These are phyloP conservation scores for Lithohypha guttulata DNA, from an alignment of 2,329 filamentous ascomycete genomes.

Conservation along the genomic window DNA sequence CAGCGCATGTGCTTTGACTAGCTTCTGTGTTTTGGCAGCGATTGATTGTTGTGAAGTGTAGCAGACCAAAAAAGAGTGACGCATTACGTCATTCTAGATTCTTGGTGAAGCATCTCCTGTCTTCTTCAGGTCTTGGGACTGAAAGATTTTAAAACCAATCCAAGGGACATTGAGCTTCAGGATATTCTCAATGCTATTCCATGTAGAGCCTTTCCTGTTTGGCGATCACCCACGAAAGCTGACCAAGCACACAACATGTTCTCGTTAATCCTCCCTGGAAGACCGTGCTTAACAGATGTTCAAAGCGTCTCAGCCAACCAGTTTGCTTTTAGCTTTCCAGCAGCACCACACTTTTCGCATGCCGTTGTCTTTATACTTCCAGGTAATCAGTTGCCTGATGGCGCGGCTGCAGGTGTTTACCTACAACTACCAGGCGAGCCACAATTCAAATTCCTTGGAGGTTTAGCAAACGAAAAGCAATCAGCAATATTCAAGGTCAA, in stretches of 20 bases:
- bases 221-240: too few relatives aligned
- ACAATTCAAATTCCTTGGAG: constrained; percentile 77
- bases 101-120: too few relatives aligned
- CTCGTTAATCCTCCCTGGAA: constrained; percentile 50
- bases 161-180: too few relatives aligned
- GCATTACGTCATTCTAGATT: too few relatives aligned
- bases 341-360: constrained; percentile 52
- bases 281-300: constrained; percentile 49
- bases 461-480: constrained; percentile 79
- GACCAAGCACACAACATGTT: constrained; percentile 37
- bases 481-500: constrained; percentile 79
- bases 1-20: too few relatives aligned
- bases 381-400: constrained; percentile 57
- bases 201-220: too few relatives aligned
- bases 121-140: too few relatives aligned
- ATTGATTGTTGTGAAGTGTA: too few relatives aligned
- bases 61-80: too few relatives aligned
- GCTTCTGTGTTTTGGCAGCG: too few relatives aligned
- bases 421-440: constrained; percentile 55
- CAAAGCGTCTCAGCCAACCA: constrained; percentile 42
- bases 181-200: too few relatives aligned
- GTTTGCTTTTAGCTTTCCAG: constrained; percentile 58
- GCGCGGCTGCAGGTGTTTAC: constrained; percentile 82
- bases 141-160: too few relatives aligned
- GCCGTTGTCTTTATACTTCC: constrained; percentile 85